Evolutionary conservation across 805 yeast genomes (phyloP), one percentile per base, ranked within the genome.

Genomic region (Scheffersomyces lignosus): DNA sequence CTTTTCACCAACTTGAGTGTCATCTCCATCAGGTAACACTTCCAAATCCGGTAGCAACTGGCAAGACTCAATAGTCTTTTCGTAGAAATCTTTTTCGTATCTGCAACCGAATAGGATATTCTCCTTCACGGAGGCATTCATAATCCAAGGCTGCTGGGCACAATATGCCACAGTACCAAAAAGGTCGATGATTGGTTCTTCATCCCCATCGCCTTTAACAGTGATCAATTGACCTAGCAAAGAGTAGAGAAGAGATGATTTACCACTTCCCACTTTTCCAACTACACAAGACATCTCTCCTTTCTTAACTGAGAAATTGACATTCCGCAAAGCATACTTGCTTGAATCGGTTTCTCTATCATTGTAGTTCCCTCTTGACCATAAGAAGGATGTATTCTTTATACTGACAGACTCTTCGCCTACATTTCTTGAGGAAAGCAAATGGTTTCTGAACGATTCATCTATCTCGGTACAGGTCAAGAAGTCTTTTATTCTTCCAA

Each of bases 401-500:
- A 56, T 36, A 13, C 31, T 26, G 8, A 57, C 50, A 15, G 56
- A 37, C 3, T 41, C 45, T n/a, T 56, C 58, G 14, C 40, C 41
- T 9, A 14, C 12, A 7, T 13, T 15, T 5, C n/a, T 34, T 17
- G 20, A 37, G 13, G 17, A 15, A 5, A 33, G 36, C 13, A 36
- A 28, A 17, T 24, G 17, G 10, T 34, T 34, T 14, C 37, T 34
- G 6, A 34, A 10, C 16, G 29, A 27, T 5, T 42, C 38, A 33
- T 54, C 56, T 10, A 49, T 33, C 28, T 54, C 58, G 0, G 47
- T 33, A n/a, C 42, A 35, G 4, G 41, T 28, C 29, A 83, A 61
- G 47, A 80, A 81, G 5, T 63, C 60, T 17, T 62, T 57, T 15
- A 83, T 55, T 63, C 90, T 71, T 3, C 57, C 70, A 41, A 83